Base-by-base conservation (phyloP, 345 rosid genomes). In the Odontarrhena argentea region DNA sequence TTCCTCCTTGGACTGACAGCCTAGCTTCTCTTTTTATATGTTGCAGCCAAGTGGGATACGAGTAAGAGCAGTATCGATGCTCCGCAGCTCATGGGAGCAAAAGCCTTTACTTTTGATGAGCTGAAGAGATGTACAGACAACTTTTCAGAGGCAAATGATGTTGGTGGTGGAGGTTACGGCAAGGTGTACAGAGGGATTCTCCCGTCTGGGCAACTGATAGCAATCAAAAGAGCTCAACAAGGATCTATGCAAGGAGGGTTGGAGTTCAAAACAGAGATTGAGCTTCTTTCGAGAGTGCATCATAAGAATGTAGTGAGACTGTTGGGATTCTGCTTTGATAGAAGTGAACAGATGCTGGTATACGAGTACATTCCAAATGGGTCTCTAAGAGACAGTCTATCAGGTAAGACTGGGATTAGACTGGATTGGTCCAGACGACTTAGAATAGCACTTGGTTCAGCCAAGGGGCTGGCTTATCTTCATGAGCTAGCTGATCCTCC, bases 401-500 rank as follows among this genome's bases (percentile, higher is more conserved):
- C 96, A 74, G 97, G 97, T 86, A 82, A 9, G 78, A 71, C 80
- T 6, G 96, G 96, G 43, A 91, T 91, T 65, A 77, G 80, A 69
- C 43, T 95, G 57, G 98, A 83, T 12, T 95, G 99, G 99, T 6
- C 70, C 43, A 77, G 89, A 73, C 82, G 98, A 69, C 96, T 91
- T 8, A 86, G 78, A 79, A 76, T 91, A 66, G 79, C 90, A 38
- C 84, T 86, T 66, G 98, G 89, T 36, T 77, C 98, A 55, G 96
- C 92, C 4, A 88, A 84, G 70, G 98, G 99, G 2, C 57, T 91
- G 22, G 83, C 91, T 28, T 95, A 89, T 82, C 83, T 91, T 63
- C 99, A 95, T 41, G 98, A 95, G 76, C 92, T 86, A 46, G 99
- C 96, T 22, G 76, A 87, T 71, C 99, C 97, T 74, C 97, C 97